phyloP scores from a whole-genome alignment of 1,284 basidiomycete genomes.

The Apiotrichum mycotoxinovorans region DNA sequence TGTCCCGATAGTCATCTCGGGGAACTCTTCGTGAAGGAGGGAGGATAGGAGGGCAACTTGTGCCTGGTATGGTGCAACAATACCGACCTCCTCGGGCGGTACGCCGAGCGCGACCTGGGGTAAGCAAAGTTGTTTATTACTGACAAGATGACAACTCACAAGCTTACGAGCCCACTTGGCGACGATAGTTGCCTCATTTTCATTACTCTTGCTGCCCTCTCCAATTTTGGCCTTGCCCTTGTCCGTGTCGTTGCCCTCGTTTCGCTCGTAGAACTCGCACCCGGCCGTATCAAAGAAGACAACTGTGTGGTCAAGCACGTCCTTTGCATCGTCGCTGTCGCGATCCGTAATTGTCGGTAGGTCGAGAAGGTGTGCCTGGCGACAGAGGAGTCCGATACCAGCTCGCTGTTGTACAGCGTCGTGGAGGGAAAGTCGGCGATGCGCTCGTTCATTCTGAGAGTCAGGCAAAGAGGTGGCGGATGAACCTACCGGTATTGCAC shows the following conservation, averaged over 20 bases:
- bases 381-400: conserved; percentile 70
- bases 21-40: conserved; percentile 67
- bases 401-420: conserved; percentile 70
- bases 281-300: conserved; percentile 93
- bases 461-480: neutral
- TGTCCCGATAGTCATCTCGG: conserved; percentile 77
- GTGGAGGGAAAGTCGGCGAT: conserved; percentile 86
- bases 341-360: conserved; percentile 57
- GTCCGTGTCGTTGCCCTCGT: conserved; percentile 50
- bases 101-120: conserved; percentile 67
- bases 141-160: conserved; percentile 53
- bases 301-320: conserved; percentile 69
- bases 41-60: conserved; percentile 78
- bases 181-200: conserved; percentile 86
- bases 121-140: neutral
- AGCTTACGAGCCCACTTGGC: conserved; percentile 74
- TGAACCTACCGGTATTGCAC: conserved; percentile 72
- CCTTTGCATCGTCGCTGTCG: conserved; percentile 60
- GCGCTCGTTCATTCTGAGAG: conserved; percentile 71
- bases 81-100: conserved; percentile 69
- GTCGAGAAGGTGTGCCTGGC: conserved; percentile 68
- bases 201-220: conserved; percentile 84
- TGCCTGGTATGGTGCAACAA: conserved; percentile 94
- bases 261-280: conserved; percentile 81
- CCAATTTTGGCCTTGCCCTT: conserved; percentile 48